phyloP scores from a whole-genome alignment of 164 flowering plant species.

The Vitis rupestris region DNA sequence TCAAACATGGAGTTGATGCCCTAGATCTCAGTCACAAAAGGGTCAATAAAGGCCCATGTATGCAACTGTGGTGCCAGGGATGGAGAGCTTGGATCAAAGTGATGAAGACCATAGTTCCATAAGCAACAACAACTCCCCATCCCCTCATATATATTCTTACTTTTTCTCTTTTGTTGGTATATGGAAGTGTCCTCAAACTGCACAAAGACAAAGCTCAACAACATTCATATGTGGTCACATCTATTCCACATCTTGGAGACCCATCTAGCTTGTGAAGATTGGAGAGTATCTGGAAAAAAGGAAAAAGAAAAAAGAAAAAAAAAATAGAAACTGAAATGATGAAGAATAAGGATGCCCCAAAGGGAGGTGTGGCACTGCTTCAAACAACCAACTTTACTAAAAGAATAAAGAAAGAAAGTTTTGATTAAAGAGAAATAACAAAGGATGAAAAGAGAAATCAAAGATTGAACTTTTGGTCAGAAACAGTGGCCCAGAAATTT shows the following conservation, averaged over 20 bases:
- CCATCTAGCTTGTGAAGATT: no score
- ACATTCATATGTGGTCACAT: no score
- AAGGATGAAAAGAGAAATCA: not conserved
- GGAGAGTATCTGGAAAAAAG: not conserved
- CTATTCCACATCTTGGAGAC: no score
- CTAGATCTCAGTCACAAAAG: constrained; percentile 17
- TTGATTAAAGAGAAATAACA: not conserved
- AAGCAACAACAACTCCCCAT: not conserved
- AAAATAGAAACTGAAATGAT: not conserved
- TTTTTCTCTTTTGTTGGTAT: no score
- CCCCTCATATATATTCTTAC: no score
- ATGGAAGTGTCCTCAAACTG: no score
- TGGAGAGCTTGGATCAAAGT: constrained; percentile 3
- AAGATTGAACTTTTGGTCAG: not conserved
- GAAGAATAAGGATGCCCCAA: no score
- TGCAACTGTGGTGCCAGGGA: constrained; percentile 9
- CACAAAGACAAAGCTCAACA: no score
- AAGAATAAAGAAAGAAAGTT: not conserved
- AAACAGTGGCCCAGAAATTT: constrained; percentile 8
- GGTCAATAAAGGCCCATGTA: constrained; percentile 18
- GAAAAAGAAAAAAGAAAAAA: not conserved
- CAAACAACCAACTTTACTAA: no score
- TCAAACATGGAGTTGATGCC: constrained; percentile 2
- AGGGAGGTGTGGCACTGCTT: no score
- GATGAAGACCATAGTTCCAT: not conserved